Percentiles rank a stretch among this genome's conserved stretches.
Evolutionary conservation across 1,284 basidiomycete species (phyloP).

Genomic region (Stygiomarasmius scandens): DNA sequence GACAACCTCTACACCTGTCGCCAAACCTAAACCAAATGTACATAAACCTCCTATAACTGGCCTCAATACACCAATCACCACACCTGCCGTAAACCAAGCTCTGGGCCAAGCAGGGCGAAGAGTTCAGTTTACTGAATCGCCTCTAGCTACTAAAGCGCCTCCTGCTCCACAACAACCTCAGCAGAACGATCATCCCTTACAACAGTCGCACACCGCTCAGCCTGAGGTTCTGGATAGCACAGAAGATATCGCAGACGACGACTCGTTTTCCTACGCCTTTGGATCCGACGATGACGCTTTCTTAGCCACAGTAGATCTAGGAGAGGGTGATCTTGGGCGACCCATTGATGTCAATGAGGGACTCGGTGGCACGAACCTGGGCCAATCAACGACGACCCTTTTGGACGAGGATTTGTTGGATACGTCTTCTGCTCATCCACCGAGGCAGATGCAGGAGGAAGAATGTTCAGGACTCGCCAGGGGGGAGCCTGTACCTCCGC

Average conservation of each 20-base stretch:
- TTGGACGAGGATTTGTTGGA: not conserved
- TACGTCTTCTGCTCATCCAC: not conserved
- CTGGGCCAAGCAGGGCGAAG: constrained; percentile 15
- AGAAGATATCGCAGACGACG: constrained; percentile 31
- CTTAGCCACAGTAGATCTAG: constrained; percentile 59
- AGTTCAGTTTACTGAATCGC: constrained; percentile 18
- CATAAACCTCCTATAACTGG: constrained; percentile 14
- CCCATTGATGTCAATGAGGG: constrained; percentile 55
- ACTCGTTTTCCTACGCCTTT: constrained; percentile 49
- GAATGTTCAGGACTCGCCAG: not conserved
- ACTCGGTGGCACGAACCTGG: constrained; percentile 10
- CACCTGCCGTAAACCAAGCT: constrained; percentile 13
- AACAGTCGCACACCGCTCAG: not conserved
- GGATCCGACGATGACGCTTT: constrained; percentile 67
- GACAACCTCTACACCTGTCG: constrained; percentile 13
- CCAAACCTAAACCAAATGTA: constrained; percentile 23
- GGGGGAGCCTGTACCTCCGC: not conserved
- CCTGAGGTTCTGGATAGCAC: constrained; percentile 20
- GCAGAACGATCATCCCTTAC: constrained; percentile 1
- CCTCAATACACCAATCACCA: constrained; percentile 23
- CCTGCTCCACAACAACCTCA: not conserved
- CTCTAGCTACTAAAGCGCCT: constrained; percentile 4
- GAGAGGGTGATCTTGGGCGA: constrained; percentile 49
- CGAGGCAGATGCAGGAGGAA: not conserved
- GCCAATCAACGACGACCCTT: not conserved